Base-by-base conservation (phyloP, 257 asterid species). In the Penstemon davidsonii region DNA sequence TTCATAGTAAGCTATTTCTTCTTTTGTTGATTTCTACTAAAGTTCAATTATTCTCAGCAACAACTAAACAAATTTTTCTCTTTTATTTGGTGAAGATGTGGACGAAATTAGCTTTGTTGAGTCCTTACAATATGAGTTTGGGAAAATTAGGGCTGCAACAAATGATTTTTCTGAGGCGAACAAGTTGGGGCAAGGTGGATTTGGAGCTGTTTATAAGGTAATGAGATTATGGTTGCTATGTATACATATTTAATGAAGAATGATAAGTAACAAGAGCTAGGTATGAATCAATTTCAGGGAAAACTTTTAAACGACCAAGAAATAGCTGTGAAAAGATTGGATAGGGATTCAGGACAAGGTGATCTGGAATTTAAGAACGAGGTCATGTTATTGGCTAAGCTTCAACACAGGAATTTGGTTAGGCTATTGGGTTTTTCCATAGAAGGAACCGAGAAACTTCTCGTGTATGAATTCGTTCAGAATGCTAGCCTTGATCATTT, bases 171-270 rank as follows among this genome's bases (percentile, higher is more conserved):
- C 72, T 5, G 64, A 54, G 13, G 33, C 56, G 0, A 55, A 42
- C 38, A 67, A 67, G 56, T 36, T 67, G 64, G 64, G 72, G 36
- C 72, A 55, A 55, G 72, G 72, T 18, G 72, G 72, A 67, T 67
- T 67, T 45, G 72, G 72, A 0, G 43, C 13, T 45, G 64, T 67
- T 55, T 67, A 67, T 11, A 67, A 15, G 71, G 71, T 67, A 67
- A 25, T 3, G 3, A 3, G 9, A 4, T 13, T 41, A 46, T 4
- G 4, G 33, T 25, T 25, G 33, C 33, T 25, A 25, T 25, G 33
- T 25, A 25, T 25, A 25, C 33, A 25, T 25, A 25, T 25, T 25
- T 25, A 25, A 25, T 25, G 33, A 25, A 25, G 33, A 25, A 25
- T 25, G 33, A 25, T 25, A 25, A 25, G 33, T 25, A 25, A 25